Conservation (phyloP, 306 rosid genomes). For the Sicyos edulis region DNA sequence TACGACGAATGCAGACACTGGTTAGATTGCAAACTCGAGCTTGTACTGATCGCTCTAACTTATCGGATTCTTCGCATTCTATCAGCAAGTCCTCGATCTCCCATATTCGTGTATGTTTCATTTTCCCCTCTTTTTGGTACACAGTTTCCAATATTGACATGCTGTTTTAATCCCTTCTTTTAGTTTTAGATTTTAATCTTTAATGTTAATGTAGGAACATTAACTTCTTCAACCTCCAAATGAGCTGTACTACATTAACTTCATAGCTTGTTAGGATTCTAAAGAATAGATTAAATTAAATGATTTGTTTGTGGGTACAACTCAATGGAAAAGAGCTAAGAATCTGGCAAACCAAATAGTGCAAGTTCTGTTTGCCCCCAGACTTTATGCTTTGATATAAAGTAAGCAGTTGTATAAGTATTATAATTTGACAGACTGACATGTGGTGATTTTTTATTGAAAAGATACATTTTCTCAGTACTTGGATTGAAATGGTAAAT, state of each 20-base stretch:
- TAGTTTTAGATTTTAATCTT: not conserved
- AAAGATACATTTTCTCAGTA: too few relatives aligned
- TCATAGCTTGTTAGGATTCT: not conserved
- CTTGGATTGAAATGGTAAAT: too few relatives aligned
- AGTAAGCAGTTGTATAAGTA: not conserved
- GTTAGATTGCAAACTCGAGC: slow-evolving; percentile 75
- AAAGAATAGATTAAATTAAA: not conserved
- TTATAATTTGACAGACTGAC: not conserved
- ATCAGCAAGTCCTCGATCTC: slow-evolving; percentile 44
- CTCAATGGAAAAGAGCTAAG: not conserved
- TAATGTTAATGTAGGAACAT: not conserved
- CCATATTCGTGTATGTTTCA: slow-evolving; percentile 44
- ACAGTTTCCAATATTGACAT: not conserved
- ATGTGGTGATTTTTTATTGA: not conserved
- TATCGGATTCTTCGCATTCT: slow-evolving; percentile 45
- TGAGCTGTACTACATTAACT: not conserved
- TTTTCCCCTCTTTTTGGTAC: not conserved
- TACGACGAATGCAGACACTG: slow-evolving; percentile 83
- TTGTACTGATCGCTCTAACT: slow-evolving; percentile 53
- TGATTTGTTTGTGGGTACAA: not conserved
- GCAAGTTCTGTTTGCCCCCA: not conserved
- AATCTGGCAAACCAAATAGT: not conserved
- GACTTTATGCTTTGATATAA: not conserved
- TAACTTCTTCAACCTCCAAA: not conserved
- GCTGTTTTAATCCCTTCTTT: not conserved